Evolutionary conservation across 1,284 basidiomycete genomes (phyloP).

Genomic region (Ustilago trichophora): DNA sequence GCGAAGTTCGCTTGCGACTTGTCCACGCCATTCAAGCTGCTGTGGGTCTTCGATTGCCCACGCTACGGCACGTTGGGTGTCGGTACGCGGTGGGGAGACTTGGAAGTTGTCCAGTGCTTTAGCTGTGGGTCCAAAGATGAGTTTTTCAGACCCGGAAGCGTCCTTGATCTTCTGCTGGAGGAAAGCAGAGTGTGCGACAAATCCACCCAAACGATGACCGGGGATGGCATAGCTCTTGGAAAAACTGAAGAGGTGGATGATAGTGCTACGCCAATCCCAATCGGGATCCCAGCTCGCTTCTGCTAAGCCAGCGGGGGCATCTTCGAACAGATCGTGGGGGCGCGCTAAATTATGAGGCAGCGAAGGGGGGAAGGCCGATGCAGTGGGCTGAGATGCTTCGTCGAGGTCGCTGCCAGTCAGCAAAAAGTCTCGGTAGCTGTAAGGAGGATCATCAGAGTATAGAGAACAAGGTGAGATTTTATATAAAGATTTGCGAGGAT

Average conservation of each 20-base stretch:
- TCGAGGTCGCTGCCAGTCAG: slow-evolving; percentile 60
- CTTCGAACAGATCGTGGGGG: slow-evolving; percentile 73
- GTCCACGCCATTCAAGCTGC: slow-evolving; percentile 69
- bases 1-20: slow-evolving; percentile 71
- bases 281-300: slow-evolving; percentile 9
- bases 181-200: slow-evolving; percentile 75
- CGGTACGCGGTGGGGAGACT: slow-evolving; percentile 47
- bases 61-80: slow-evolving; percentile 49
- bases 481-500: no score
- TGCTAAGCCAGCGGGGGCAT: slow-evolving; percentile 10
- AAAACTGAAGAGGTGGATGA: slow-evolving; percentile 54
- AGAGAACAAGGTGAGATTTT: no score
- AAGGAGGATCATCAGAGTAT: background rate
- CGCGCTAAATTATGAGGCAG: slow-evolving; percentile 55
- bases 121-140: slow-evolving; percentile 67
- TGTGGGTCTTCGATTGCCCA: slow-evolving; percentile 50
- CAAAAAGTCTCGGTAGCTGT: slow-evolving; percentile 80
- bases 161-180: slow-evolving; percentile 62
- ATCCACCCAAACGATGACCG: slow-evolving; percentile 81
- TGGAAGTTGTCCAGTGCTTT: slow-evolving; percentile 80
- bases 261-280: slow-evolving; percentile 71
- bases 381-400: background rate
- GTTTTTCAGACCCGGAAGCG: slow-evolving; percentile 59
- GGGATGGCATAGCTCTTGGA: slow-evolving; percentile 85
- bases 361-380: background rate